Evolutionary conservation across 768 basidiomycete genomes (phyloP).

Genomic region (Lentinula lateritia): DNA sequence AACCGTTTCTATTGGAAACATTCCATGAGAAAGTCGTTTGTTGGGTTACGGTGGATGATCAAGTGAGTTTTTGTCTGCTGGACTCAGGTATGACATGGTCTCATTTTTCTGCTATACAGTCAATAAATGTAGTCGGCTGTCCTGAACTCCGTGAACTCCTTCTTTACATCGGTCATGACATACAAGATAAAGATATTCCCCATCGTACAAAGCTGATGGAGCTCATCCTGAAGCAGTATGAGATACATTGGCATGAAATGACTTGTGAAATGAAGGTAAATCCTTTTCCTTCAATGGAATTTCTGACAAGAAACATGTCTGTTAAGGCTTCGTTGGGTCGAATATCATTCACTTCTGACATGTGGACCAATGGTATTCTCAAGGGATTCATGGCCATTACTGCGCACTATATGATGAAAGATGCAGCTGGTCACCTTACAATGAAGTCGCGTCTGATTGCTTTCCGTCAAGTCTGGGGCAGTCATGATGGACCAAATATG

Average conservation of each 20-base stretch:
- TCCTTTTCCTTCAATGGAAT: not conserved
- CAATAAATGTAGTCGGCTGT: conserved; percentile 31
- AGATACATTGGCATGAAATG: no score
- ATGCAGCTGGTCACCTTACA: conserved; percentile 12
- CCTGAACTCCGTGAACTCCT: conserved; percentile 25
- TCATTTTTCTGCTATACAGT: conserved; percentile 15
- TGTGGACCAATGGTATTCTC: conserved; percentile 27
- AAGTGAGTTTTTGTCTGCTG: conserved; percentile 15
- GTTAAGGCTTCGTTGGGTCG: conserved; percentile 20
- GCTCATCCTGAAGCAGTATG: conserved; percentile 18
- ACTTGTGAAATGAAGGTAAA: not conserved
- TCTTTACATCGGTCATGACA: conserved; percentile 18
- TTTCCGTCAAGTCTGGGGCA: conserved; percentile 23
- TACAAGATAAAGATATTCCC: conserved; percentile 25
- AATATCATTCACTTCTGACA: conserved; percentile 5
- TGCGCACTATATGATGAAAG: conserved; percentile 19
- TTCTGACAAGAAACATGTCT: not conserved
- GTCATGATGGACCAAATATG: conserved; percentile 23
- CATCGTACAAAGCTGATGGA: conserved; percentile 25
- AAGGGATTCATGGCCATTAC: conserved; percentile 25
- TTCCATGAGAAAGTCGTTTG: conserved; percentile 14
- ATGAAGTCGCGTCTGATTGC: conserved; percentile 15
- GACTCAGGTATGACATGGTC: not conserved
- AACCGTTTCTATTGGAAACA: conserved; percentile 15
- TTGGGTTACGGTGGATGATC: conserved; percentile 24